Percentiles rank a stretch among this genome's conserved stretches.
phyloP scores from a whole-genome alignment of 2,329 filamentous ascomycete genomes.

The Phaeosphaeria sp. region DNA sequence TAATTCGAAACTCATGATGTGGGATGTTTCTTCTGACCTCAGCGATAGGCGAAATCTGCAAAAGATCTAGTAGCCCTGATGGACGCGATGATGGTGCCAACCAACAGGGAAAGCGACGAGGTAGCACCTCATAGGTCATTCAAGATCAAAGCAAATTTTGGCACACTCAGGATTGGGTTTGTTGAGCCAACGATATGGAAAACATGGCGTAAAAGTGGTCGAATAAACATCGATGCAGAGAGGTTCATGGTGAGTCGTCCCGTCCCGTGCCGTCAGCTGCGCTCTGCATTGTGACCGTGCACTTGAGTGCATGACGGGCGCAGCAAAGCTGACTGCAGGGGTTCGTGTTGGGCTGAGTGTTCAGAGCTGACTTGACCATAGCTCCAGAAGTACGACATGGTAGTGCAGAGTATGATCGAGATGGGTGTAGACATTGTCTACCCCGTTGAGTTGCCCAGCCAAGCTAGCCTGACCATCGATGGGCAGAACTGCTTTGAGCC shows the following conservation, averaged over 20 bases:
- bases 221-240: constrained; percentile 46
- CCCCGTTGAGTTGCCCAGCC: constrained; percentile 41
- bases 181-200: constrained; percentile 46
- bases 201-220: constrained; percentile 41
- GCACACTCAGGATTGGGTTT: constrained; percentile 41
- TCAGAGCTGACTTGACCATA: constrained; percentile 22
- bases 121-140: constrained; percentile 31
- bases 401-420: constrained; percentile 44
- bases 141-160: constrained; percentile 42
- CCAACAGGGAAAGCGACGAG: constrained; percentile 31
- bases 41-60: constrained; percentile 39
- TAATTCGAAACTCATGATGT: background rate
- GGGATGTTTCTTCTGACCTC: constrained; percentile 3
- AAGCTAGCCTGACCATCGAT: constrained; percentile 37
- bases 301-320: constrained; percentile 1
- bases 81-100: constrained; percentile 41
- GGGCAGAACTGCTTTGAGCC: constrained; percentile 46
- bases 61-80: constrained; percentile 43
- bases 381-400: constrained; percentile 45
- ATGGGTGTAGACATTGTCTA: constrained; percentile 46
- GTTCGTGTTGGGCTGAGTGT: constrained; percentile 2
- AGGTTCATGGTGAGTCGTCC: constrained; percentile 42
- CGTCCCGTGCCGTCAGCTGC: constrained; percentile 2
- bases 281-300: constrained; percentile 3
- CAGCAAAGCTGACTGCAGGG: constrained; percentile 4